Percentiles rank a stretch among this genome's conserved stretches.
Evolutionary conservation across 2,329 filamentous ascomycete genomes (phyloP).

Genomic region (Colletotrichum endophyticum): DNA sequence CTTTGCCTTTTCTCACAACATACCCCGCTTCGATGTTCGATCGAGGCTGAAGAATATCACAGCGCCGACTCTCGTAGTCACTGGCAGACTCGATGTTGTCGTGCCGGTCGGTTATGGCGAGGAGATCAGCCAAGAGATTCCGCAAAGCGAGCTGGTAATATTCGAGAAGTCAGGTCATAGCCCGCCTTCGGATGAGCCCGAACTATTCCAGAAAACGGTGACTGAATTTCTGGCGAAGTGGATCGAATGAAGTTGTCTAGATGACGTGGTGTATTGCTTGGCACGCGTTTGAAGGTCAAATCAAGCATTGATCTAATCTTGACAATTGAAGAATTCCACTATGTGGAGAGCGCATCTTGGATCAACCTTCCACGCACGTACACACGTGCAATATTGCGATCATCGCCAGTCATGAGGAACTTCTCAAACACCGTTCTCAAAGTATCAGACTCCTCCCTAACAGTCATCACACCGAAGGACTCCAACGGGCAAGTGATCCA

Average conservation of each 20-base stretch:
- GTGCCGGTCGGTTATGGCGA: constrained; percentile 23
- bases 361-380: constrained; percentile 50
- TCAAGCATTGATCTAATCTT: neutral
- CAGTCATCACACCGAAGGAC: constrained; percentile 51
- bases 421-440: constrained; percentile 60
- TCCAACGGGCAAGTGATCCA: constrained; percentile 44
- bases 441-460: constrained; percentile 55
- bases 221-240: constrained; percentile 8
- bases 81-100: constrained; percentile 25
- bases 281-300: neutral
- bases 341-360: constrained; percentile 9
- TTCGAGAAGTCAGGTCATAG: constrained; percentile 27
- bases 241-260: neutral
- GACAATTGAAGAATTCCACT: neutral
- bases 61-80: constrained; percentile 24
- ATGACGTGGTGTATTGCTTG: neutral
- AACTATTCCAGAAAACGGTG: constrained; percentile 17
- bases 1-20: constrained; percentile 24
- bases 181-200: constrained; percentile 24
- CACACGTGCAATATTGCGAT: constrained; percentile 62
- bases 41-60: constrained; percentile 18
- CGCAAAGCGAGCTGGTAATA: constrained; percentile 21
- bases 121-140: constrained; percentile 22
- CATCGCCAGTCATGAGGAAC: constrained; percentile 70
- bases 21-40: constrained; percentile 26